Percentiles rank a stretch among this genome's conserved stretches.
These are phyloP conservation scores for Pichia nanzhaoensis DNA, from an alignment of 805 yeast genomes.

Conservation along the genomic window DNA sequence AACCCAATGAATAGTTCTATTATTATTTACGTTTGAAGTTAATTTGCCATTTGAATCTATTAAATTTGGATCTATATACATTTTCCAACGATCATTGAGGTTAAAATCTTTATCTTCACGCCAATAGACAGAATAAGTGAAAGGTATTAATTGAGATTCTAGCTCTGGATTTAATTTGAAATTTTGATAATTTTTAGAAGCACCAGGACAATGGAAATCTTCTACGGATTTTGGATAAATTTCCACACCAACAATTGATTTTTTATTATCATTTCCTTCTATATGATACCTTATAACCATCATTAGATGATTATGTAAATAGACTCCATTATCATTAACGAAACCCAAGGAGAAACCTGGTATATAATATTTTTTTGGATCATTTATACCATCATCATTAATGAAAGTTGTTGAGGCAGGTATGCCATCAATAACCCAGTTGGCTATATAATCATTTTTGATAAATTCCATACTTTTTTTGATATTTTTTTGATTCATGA, in stretches of 20 bases:
- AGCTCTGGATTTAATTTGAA: constrained; percentile 44
- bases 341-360: constrained; percentile 85
- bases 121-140: constrained; percentile 84
- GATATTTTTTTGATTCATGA: constrained; percentile 45
- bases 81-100: constrained; percentile 67
- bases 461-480: constrained; percentile 55
- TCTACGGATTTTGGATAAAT: constrained; percentile 79
- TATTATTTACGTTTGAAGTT: constrained; percentile 26
- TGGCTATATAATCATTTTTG: constrained; percentile 64
- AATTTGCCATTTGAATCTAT: constrained; percentile 25
- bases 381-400: constrained; percentile 42
- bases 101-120: constrained; percentile 64
- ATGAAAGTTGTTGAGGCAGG: constrained; percentile 87
- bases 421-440: constrained; percentile 77
- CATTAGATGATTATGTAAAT: constrained; percentile 74
- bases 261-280: constrained; percentile 35
- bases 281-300: constrained; percentile 68
- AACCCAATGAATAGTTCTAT: constrained; percentile 65
- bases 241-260: constrained; percentile 81
- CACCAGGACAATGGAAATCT: constrained; percentile 67
- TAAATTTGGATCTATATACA: constrained; percentile 36
- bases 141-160: constrained; percentile 49
- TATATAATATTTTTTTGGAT: constrained; percentile 55
- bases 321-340: constrained; percentile 51
- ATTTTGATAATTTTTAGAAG: constrained; percentile 51